Evolutionary conservation across 2,329 filamentous ascomycete genomes (phyloP).

Genomic region (Arthrocladium fulminans): DNA sequence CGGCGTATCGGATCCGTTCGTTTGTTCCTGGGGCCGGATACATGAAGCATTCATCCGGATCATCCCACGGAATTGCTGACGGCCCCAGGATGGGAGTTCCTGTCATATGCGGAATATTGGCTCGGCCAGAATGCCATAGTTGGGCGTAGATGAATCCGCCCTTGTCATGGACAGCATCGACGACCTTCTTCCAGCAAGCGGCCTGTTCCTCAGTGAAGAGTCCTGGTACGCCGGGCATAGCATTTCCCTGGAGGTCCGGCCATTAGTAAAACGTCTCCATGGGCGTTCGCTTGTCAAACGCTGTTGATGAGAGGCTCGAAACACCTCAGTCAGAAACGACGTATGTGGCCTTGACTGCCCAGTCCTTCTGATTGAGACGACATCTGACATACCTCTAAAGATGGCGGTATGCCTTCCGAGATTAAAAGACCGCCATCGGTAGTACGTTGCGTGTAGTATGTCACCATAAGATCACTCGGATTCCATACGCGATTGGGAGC

Average conservation of each 20-base stretch:
- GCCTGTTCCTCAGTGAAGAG: constrained; percentile 31
- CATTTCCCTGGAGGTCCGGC: not conserved
- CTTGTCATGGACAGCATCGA: constrained; percentile 43
- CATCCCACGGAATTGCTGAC: not conserved
- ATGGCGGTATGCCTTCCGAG: constrained; percentile 20
- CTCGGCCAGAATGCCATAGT: constrained; percentile 39
- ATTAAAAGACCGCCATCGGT: constrained; percentile 31
- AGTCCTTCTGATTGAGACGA: not conserved
- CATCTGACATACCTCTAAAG: not conserved
- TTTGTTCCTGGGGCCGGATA: constrained; percentile 32
- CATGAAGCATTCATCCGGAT: constrained; percentile 26
- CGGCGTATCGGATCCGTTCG: not conserved
- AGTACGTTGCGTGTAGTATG: constrained; percentile 34
- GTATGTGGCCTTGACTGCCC: not conserved
- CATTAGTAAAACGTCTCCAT: not conserved
- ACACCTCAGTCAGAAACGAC: not conserved
- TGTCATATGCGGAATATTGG: constrained; percentile 34
- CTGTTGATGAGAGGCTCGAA: no score
- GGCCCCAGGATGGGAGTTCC: constrained; percentile 14
- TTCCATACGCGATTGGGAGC: constrained; percentile 30
- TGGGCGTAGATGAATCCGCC: constrained; percentile 39
- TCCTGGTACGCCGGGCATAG: constrained; percentile 9
- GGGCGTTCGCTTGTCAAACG: no score
- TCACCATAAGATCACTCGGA: constrained; percentile 29
- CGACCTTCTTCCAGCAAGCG: constrained; percentile 43